Evolutionary conservation across 768 basidiomycete species (phyloP), one percentile per base, ranked within the genome.

Genomic region (Rhodotorula graminis): DNA sequence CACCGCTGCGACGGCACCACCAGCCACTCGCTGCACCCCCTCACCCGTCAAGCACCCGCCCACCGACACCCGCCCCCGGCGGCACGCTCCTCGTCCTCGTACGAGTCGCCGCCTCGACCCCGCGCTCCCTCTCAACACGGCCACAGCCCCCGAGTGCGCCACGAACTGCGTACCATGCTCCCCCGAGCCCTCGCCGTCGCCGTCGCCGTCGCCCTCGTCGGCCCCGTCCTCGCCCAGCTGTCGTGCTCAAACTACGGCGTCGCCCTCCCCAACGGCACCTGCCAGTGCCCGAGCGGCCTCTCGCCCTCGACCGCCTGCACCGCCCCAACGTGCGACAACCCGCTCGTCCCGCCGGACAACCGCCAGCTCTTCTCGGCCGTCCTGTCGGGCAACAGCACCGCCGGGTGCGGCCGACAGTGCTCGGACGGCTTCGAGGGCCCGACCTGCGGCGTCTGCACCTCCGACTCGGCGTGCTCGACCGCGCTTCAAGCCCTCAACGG

Each of bases 271-370:
- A 72, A 59, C 49, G 70, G 72, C n/a, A 86, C 85, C 18, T 94
- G 93, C 79, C 80, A 84, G 33, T 96, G 93, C 80, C 92, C 92
- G 10, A 85, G 86, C 33, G 92, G 92, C 21, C 92, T 91, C 78
- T 90, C 89, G 5, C 44, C 59, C 19, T 90, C 89, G 14, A 65
- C 85, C 40, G 85, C 85, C 31, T 93, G 92, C 78, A 84, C 86
- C 2, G 84, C 85, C 68, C 86, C 89, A 0, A 87, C 84, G 3
- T 96, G 93, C 19, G 91, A 91, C 3, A 89, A 87, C 64, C 86
- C 95, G 57, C 92, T 89, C 79, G 66, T 80, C 86, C 5, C 79
- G 83, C 62, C 85, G 88, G n/a, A 80, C 87, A 53, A 80, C 89
- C 61, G 81, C 86, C 21, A 78, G 85, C 44, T 79, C 83, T 52